Percentiles rank a stretch among this genome's conserved stretches.
phyloP scores from a whole-genome alignment of 208 protist genomes.

The Trypanosomatidae sp. region DNA sequence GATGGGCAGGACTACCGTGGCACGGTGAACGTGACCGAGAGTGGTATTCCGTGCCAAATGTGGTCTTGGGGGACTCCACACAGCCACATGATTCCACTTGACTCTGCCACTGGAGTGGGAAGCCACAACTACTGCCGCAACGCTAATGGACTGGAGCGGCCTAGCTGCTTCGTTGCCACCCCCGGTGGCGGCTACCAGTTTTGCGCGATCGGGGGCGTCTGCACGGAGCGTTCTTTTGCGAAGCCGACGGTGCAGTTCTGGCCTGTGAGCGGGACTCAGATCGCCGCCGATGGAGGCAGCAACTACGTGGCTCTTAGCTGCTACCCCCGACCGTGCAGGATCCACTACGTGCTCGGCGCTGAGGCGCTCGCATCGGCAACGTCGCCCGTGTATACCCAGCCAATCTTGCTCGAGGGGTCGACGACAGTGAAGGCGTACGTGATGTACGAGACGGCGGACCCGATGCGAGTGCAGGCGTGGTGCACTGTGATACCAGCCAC shows the following conservation, averaged over 20 bases:
- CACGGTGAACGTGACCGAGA: conserved; percentile 43
- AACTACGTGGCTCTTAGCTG: conserved; percentile 43
- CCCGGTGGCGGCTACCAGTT: conserved; percentile 39
- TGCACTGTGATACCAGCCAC: conserved; percentile 31
- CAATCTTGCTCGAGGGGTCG: conserved; percentile 34
- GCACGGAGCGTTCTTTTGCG: conserved; percentile 19
- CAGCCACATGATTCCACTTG: conserved; percentile 33
- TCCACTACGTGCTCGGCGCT: conserved; percentile 61
- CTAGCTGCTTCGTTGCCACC: conserved; percentile 60
- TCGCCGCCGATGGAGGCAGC: conserved; percentile 20
- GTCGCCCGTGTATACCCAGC: conserved; percentile 25
- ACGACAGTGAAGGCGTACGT: conserved; percentile 46
- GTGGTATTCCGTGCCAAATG: conserved; percentile 50
- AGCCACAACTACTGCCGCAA: conserved; percentile 82
- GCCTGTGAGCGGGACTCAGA: conserved; percentile 24
- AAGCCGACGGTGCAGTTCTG: conserved; percentile 32
- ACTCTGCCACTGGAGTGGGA: conserved; percentile 45
- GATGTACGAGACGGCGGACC: conserved; percentile 25
- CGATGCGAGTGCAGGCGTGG: conserved; percentile 29
- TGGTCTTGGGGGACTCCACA: conserved; percentile 48
- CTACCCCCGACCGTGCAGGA: conserved; percentile 45
- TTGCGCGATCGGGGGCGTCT: conserved; percentile 56
- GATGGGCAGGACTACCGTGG: conserved; percentile 71
- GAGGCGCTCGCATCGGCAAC: conserved; percentile 12
- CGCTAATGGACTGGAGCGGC: conserved; percentile 33